phyloP scores from a whole-genome alignment of 2,329 filamentous ascomycete genomes.

The Ophiosphaerella herpotricha region DNA sequence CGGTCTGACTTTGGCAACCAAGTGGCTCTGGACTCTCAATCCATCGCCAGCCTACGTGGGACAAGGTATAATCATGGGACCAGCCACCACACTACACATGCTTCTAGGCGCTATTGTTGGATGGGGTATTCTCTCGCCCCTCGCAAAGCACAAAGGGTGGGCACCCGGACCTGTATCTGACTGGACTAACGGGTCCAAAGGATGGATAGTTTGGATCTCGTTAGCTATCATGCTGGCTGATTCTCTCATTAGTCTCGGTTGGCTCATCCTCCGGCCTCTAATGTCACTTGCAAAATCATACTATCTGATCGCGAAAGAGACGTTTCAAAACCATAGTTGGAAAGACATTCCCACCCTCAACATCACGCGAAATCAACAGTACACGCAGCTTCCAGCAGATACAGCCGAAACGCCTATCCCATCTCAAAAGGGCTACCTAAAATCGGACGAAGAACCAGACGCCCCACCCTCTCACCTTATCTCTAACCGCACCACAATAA shows the following conservation, averaged over 20 bases:
- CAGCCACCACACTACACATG: conserved; percentile 95
- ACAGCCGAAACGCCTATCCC: conserved; percentile 25
- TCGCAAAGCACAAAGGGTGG: conserved; percentile 86
- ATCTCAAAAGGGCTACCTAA: conserved; percentile 39
- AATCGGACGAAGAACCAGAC: conserved; percentile 63
- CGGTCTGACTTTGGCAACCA: conserved; percentile 71
- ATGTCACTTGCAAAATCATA: conserved; percentile 53
- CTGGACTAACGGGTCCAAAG: conserved; percentile 93
- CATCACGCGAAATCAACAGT: conserved; percentile 43
- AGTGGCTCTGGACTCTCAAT: conserved; percentile 95
- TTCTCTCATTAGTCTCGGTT: conserved; percentile 83
- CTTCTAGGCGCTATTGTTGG: conserved; percentile 84
- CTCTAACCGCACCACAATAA: conserved; percentile 68
- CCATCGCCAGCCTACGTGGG: conserved; percentile 97
- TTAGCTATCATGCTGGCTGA: conserved; percentile 96
- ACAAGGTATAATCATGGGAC: conserved; percentile 98
- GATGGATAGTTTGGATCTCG: conserved; percentile 98
- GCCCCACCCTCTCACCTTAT: conserved; percentile 85
- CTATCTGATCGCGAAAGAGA: conserved; percentile 37
- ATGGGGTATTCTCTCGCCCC: conserved; percentile 87
- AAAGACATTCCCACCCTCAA: conserved; percentile 40
- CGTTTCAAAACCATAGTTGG: conserved; percentile 41
- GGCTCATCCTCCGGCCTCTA: conserved; percentile 71
- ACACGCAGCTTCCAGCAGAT: conserved; percentile 42
- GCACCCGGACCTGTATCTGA: conserved; percentile 83